phyloP scores from a whole-genome alignment of 805 yeast genomes.

The Myxozyma lipomycoides region DNA sequence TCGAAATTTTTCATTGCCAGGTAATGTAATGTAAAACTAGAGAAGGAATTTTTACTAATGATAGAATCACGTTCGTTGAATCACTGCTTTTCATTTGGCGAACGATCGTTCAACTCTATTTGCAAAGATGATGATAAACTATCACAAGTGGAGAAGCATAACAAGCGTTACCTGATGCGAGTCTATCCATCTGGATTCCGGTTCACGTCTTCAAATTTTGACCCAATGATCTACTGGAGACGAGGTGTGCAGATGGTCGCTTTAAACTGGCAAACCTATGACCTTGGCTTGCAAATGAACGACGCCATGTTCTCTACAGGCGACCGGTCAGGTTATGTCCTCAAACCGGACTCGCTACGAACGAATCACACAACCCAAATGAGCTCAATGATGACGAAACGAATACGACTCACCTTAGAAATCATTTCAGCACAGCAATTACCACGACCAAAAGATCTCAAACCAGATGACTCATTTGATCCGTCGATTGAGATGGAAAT shows the following conservation, averaged over 20 bases:
- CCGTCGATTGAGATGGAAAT: conserved; percentile 63
- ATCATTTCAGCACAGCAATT: conserved; percentile 81
- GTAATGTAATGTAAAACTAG: too few species aligned
- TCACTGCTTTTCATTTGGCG: conserved; percentile 86
- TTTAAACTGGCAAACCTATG: conserved; percentile 93
- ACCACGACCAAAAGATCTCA: conserved; percentile 60
- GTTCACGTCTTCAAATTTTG: conserved; percentile 73
- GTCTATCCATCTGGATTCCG: conserved; percentile 82
- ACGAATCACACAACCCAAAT: conserved; percentile 2
- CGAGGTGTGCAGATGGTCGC: conserved; percentile 93
- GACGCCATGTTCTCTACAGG: conserved; percentile 71
- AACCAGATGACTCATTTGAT: conserved; percentile 46
- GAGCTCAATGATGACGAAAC: background rate
- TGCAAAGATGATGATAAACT: conserved; percentile 55
- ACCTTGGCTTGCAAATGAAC: conserved; percentile 81
- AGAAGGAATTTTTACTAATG: too few species aligned
- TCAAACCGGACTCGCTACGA: conserved; percentile 58
- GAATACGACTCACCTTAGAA: conserved; percentile 5
- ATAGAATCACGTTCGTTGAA: conserved; percentile 67
- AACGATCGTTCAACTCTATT: conserved; percentile 61
- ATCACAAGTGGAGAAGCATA: conserved; percentile 67
- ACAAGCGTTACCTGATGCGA: conserved; percentile 68
- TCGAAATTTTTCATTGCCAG: conserved; percentile 73
- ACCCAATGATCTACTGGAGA: conserved; percentile 76
- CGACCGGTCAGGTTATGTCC: conserved; percentile 64